These are phyloP conservation scores for Arabidopsis suecica DNA, from an alignment of 345 rosid species.

Conservation along the genomic window DNA sequence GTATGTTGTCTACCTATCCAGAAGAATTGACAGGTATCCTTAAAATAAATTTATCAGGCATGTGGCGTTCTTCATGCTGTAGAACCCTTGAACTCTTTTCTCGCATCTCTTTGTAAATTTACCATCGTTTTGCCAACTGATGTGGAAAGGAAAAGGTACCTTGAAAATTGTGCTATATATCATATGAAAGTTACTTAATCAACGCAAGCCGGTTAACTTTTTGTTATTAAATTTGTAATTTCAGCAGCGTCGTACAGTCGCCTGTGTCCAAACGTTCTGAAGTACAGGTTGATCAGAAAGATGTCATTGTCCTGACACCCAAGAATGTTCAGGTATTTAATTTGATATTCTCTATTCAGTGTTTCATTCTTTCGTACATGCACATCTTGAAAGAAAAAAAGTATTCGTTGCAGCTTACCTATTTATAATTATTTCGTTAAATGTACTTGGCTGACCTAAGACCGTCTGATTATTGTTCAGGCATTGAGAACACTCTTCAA, in stretches of 20 bases:
- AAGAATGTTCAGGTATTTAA: conserved; percentile 93
- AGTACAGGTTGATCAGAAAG: conserved; percentile 69
- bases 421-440: conserved; percentile 16
- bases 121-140: conserved; percentile 85
- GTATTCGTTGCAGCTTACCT: conserved; percentile 7
- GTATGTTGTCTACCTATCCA: conserved; percentile 27
- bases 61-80: conserved; percentile 97
- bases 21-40: conserved; percentile 16
- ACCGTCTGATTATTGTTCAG: conserved; percentile 50
- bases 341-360: conserved; percentile 25
- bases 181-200: conserved; percentile 30
- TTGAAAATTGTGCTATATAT: conserved; percentile 17
- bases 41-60: conserved; percentile 63
- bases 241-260: conserved; percentile 67
- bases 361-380: conserved; percentile 22
- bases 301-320: conserved; percentile 76
- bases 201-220: conserved; percentile 20
- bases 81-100: conserved; percentile 94
- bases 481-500: conserved; percentile 97
- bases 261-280: conserved; percentile 87
- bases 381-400: conserved; percentile 10
- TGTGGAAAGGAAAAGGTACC: conserved; percentile 77
- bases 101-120: conserved; percentile 96
- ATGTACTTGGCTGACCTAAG: conserved; percentile 19
- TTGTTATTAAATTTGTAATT: conserved; percentile 51